Base-by-base conservation (phyloP, 495 filamentous ascomycete genomes). In the Aspergillus saccharolyticus region DNA sequence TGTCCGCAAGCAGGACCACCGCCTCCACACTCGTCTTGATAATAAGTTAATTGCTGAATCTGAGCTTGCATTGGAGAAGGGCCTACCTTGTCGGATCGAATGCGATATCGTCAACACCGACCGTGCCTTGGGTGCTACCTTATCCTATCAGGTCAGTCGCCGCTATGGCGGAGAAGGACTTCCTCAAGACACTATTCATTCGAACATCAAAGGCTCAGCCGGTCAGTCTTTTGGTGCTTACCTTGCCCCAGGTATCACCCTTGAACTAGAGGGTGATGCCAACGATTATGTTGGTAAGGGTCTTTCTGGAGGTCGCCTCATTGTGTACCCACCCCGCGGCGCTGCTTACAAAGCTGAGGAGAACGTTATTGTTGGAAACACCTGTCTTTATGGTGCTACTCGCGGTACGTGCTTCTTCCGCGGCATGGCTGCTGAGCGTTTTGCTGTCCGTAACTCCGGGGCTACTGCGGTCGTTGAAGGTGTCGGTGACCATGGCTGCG, bases 201-300 rank as follows among this genome's bases (percentile, higher is more conserved):
- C 90, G 64, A 97, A 96, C 68, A 93, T 99, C 73, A 91, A 93
- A 77, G 94, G 94, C n/a, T 99, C 94, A 43, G 94, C 94, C 55
- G 94, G 94, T 62, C 94, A 99, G 72, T 97, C 94, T 4, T 99
- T 99, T 68, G 94, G 94, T 70, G 91, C 91, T 43, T 96, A 88
- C 82, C 84, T 97, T 54, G 95, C 94, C 21, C 90, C 92, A 55
- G 94, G 94, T 77, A 85, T 97, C 42, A 99, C 95, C 1, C 79
- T 99, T 24, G 94, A 99, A 76, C 85, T 99, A 33, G 94, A 99
- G 75, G 94, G 94, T 70, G 94, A 99, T 71, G 79, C 91, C 64
- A 99, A 99, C 68, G 94, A 99, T 71, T 99, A 97, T 65, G 92
- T 99, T 47, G 94, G 94, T 62, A 99, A 99, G 80, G 92, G 93